Evolutionary conservation across 1,284 basidiomycete genomes (phyloP).

Genomic region (Ganoderma leucocontextum): DNA sequence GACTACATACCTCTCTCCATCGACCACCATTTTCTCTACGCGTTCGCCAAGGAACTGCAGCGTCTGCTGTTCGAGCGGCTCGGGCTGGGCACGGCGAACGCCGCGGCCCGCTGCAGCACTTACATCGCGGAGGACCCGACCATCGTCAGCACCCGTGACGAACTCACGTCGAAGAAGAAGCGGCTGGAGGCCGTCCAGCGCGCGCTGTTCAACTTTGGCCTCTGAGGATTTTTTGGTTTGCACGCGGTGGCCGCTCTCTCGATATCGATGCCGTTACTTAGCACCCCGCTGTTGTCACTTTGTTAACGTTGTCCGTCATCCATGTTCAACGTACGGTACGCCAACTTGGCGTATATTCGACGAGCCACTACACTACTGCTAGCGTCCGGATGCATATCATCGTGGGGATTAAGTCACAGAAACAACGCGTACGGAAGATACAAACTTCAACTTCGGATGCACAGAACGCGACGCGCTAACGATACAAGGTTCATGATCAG

Average conservation of each 20-base stretch:
- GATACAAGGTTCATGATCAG: constrained; percentile 22
- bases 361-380: not conserved
- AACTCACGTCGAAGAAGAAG: constrained; percentile 43
- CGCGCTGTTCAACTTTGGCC: constrained; percentile 46
- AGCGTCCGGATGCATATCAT: not conserved
- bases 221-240: not conserved
- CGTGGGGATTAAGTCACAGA: not conserved
- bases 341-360: not conserved
- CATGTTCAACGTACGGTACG: too few species aligned
- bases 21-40: constrained; percentile 52
- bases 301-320: too few species aligned
- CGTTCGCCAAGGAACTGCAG: constrained; percentile 47
- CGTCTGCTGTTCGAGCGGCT: constrained; percentile 49
- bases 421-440: not conserved
- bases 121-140: constrained; percentile 54
- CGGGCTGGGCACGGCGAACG: constrained; percentile 47
- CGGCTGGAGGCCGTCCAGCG: constrained; percentile 44
- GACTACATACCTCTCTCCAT: constrained; percentile 57
- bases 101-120: constrained; percentile 45
- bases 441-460: not conserved
- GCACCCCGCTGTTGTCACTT: too few species aligned
- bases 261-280: too few species aligned
- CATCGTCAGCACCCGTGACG: constrained; percentile 46
- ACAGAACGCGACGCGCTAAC: constrained; percentile 3
- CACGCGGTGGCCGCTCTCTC: not conserved